Evolutionary conservation across 352 stramenopile species (phyloP).

Genomic region (Pythium chondricola): DNA sequence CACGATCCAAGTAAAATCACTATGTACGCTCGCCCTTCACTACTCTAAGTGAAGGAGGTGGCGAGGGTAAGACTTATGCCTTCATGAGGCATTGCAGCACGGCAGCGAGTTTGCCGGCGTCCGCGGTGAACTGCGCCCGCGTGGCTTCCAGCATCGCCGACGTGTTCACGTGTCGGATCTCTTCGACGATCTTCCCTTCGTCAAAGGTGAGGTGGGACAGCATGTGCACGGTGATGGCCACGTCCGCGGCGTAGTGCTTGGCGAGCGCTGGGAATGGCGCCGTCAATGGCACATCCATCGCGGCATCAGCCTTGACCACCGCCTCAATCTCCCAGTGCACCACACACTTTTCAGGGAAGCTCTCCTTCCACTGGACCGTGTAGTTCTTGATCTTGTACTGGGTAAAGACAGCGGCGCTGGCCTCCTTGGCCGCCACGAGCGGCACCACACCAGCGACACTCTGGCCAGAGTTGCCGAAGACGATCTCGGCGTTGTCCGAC

Average conservation of each 20-base stretch:
- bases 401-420: slow-evolving; percentile 51
- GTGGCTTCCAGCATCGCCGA: slow-evolving; percentile 46
- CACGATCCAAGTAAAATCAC: too few relatives aligned
- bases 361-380: slow-evolving; percentile 68
- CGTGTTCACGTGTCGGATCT: slow-evolving; percentile 73
- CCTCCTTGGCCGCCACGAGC: slow-evolving; percentile 62
- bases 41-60: too few relatives aligned
- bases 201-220: slow-evolving; percentile 77
- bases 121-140: slow-evolving; percentile 41
- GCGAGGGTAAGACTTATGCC: too few relatives aligned
- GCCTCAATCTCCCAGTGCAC: slow-evolving; percentile 74
- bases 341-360: slow-evolving; percentile 60
- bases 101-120: slow-evolving; percentile 48
- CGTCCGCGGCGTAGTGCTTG: slow-evolving; percentile 33
- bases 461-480: slow-evolving; percentile 46
- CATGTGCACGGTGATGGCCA: slow-evolving; percentile 66
- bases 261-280: slow-evolving; percentile 59
- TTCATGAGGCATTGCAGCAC: slow-evolving; percentile 49
- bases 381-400: slow-evolving; percentile 84
- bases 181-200: slow-evolving; percentile 69
- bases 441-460: slow-evolving; percentile 41
- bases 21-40: slow-evolving; percentile 4
- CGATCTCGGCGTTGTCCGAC: slow-evolving; percentile 57
- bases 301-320: slow-evolving; percentile 38
- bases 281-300: slow-evolving; percentile 50